These are phyloP conservation scores for Chlamydomonas sp. DNA, from an alignment of 139 green algal species.

Conservation along the genomic window DNA sequence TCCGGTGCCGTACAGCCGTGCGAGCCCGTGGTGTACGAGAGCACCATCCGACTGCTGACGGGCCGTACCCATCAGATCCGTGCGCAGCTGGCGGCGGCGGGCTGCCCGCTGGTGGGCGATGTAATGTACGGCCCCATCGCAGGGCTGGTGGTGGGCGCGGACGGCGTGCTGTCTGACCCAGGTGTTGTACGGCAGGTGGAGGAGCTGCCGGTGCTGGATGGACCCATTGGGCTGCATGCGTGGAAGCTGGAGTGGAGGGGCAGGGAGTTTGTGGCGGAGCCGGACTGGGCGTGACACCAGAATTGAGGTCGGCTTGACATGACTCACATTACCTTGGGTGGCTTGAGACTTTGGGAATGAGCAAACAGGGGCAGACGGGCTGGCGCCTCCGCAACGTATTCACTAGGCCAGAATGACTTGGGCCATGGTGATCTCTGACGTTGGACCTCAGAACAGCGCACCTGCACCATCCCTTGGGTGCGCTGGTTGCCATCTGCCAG, in stretches of 20 bases:
- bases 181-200: background rate
- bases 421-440: too few species aligned
- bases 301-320: too few species aligned
- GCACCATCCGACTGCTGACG: conserved; percentile 42
- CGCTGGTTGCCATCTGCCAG: too few species aligned
- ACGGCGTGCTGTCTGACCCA: background rate
- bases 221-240: conserved; percentile 40
- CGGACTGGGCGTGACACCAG: conserved; percentile 2
- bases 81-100: conserved; percentile 45
- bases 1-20: background rate
- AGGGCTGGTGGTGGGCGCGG: conserved; percentile 17
- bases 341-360: too few species aligned
- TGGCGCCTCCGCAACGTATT: too few species aligned
- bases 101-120: conserved; percentile 45
- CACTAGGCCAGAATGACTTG: too few species aligned
- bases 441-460: too few species aligned
- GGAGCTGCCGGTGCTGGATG: conserved; percentile 3
- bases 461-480: too few species aligned
- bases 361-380: too few species aligned
- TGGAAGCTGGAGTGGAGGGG: conserved; percentile 39
- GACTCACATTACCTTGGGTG: too few species aligned
- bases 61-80: conserved; percentile 60
- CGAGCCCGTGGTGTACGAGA: conserved; percentile 14
- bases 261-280: background rate
- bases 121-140: conserved; percentile 41